phyloP scores from a whole-genome alignment of 176 grass and related monocot species.

The Ensete ventricosum region DNA sequence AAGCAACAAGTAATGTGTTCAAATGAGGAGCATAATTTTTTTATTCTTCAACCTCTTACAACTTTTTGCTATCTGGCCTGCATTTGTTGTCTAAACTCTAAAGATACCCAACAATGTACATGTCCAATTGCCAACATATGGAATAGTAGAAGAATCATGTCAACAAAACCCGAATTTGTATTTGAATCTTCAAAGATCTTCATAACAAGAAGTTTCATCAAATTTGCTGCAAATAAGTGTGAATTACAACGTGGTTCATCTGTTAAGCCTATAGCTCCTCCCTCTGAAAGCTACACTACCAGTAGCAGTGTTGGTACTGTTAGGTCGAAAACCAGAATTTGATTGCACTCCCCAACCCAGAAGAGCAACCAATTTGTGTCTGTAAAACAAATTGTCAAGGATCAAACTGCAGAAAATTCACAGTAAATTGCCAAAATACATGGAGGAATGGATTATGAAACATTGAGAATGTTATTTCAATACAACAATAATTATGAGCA shows the following conservation, averaged over 20 bases:
- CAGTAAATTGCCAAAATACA: not conserved
- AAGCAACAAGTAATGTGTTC: too few species aligned
- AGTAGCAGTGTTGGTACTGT: not conserved
- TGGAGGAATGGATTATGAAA: not conserved
- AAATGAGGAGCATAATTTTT: too few species aligned
- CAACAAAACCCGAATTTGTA: too few species aligned
- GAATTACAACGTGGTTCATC: slow-evolving; percentile 17
- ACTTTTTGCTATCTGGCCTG: too few species aligned
- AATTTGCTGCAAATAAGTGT: not conserved
- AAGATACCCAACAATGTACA: too few species aligned
- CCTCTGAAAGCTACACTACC: slow-evolving; percentile 50
- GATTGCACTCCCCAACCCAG: slow-evolving; percentile 48
- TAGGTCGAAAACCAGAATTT: slow-evolving; percentile 28
- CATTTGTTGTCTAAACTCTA: too few species aligned
- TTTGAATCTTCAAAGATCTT: too few species aligned
- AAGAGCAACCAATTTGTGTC: slow-evolving; percentile 70
- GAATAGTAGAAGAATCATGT: too few species aligned
- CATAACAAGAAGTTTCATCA: not conserved
- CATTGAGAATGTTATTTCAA: not conserved
- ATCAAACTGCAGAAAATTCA: slow-evolving; percentile 4
- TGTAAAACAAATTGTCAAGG: slow-evolving; percentile 64
- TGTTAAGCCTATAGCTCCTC: slow-evolving; percentile 61
- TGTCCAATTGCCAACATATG: too few species aligned
- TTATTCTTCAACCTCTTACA: too few species aligned
- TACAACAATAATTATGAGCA: not conserved